Evolutionary conservation across 129 eudicot species (phyloP).

Genomic region (Sambucus nigra): DNA sequence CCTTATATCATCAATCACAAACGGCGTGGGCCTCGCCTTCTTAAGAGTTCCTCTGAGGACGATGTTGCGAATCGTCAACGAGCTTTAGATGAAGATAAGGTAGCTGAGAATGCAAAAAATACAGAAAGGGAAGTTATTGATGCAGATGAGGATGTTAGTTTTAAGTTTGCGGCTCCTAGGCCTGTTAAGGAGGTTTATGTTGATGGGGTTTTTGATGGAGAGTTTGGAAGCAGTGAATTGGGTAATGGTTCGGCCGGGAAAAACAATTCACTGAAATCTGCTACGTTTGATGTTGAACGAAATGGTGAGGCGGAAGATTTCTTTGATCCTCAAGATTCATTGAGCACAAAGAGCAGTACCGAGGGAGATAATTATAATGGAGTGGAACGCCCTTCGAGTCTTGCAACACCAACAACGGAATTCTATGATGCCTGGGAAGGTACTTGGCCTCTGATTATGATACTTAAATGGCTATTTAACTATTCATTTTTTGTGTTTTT

Average conservation of each 20-base stretch:
- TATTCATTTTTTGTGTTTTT: not conserved
- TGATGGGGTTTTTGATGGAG: constrained; percentile 18
- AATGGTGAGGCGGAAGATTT: constrained; percentile 48
- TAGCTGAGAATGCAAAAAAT: constrained; percentile 22
- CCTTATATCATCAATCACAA: constrained; percentile 88
- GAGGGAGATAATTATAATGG: constrained; percentile 39
- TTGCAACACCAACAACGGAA: constrained; percentile 47
- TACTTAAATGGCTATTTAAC: not conserved
- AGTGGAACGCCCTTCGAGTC: constrained; percentile 31
- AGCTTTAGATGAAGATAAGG: constrained; percentile 25
- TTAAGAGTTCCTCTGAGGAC: constrained; percentile 53
- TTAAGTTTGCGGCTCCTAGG: constrained; percentile 11
- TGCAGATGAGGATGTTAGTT: constrained; percentile 18
- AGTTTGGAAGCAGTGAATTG: constrained; percentile 12
- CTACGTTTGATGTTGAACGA: constrained; percentile 15
- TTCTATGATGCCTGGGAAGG: constrained; percentile 99
- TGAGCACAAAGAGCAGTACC: constrained; percentile 46
- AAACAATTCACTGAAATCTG: constrained; percentile 21
- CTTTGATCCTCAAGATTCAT: constrained; percentile 61
- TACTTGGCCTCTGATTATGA: constrained; percentile 10
- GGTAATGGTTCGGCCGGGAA: constrained; percentile 16
- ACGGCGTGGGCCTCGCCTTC: constrained; percentile 87
- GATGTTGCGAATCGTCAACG: constrained; percentile 27
- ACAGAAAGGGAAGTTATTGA: constrained; percentile 33
- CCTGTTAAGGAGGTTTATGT: constrained; percentile 14